Evolutionary conservation across 345 rosid species (phyloP), one percentile per base, ranked within the genome.

Genomic region (Raphanus sativus): DNA sequence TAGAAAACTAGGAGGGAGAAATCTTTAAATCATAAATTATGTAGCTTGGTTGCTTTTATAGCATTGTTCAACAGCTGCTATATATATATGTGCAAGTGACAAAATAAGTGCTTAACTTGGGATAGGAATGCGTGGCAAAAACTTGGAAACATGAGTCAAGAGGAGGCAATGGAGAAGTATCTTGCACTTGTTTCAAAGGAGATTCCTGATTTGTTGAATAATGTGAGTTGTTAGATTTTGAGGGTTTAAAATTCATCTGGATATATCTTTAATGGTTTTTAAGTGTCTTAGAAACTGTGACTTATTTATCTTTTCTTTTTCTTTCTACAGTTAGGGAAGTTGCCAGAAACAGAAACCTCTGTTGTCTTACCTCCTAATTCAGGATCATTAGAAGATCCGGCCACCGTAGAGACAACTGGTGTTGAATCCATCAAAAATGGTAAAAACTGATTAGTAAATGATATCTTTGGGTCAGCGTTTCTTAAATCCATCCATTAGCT

Each of bases 101-200:
- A 52, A 48, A 50, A 2, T n/a, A 3, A 52, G 0, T 52, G 1
- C 58, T 52, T 6, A 15, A 8, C 24, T 48, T 16, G 58, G 24
- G 1, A 5, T 52, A 52, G 58, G 58, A 52, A 52, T 15, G 58
- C 58, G 4, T 52, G 58, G 58, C 58, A 16, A 52, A 52, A 52
- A 52, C 24, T 52, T 52, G 58, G 58, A 52, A 52, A 52, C 58
- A 52, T 52, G 58, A 52, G 58, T 52, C 58, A 52, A 52, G 58
- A 52, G 6, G 58, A 52, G 58, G 58, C 58, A 16, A 52, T 52
- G 58, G 58, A 52, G 58, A 2, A 52, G 15, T 52, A 52, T 52
- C 58, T 52, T 52, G 58, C 6, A 52, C 58, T 52, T 52, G 9
- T 52, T 16, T 52, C 58, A 6, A 52, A 52, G 0, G 58, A 52